These are phyloP conservation scores for Purshia tridentata DNA, from an alignment of 306 rosid species.

Conservation along the genomic window DNA sequence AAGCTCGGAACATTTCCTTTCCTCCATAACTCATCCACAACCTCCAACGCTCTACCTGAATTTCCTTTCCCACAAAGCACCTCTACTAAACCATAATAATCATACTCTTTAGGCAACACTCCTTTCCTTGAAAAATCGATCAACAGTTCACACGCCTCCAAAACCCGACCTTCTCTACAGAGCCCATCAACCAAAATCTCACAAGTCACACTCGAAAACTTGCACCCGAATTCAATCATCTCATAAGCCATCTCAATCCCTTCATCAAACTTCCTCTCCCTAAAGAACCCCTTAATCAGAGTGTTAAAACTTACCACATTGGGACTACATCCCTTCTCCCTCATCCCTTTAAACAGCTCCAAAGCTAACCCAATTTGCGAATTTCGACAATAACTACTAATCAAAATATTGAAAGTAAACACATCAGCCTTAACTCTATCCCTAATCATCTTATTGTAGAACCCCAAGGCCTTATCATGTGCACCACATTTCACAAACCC, in stretches of 20 bases:
- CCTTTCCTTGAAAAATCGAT: slow-evolving; percentile 51
- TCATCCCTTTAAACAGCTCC: slow-evolving; percentile 74
- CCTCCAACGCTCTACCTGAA: slow-evolving; percentile 43
- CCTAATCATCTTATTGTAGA: slow-evolving; percentile 47
- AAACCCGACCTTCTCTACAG: slow-evolving; percentile 47
- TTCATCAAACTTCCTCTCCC: slow-evolving; percentile 57
- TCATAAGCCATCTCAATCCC: slow-evolving; percentile 79
- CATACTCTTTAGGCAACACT: slow-evolving; percentile 63
- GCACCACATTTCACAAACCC: slow-evolving; percentile 69
- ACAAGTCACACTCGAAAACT: slow-evolving; percentile 63
- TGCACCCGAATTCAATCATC: slow-evolving; percentile 64
- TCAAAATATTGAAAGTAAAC: slow-evolving; percentile 78
- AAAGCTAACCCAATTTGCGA: slow-evolving; percentile 53
- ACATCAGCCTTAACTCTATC: slow-evolving; percentile 72
- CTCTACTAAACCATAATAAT: slow-evolving; percentile 60
- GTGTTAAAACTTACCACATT: slow-evolving; percentile 91
- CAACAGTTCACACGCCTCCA: slow-evolving; percentile 50
- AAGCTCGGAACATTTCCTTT: slow-evolving; percentile 57
- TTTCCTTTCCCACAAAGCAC: slow-evolving; percentile 49
- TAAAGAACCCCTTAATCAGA: slow-evolving; percentile 76
- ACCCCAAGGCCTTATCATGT: slow-evolving; percentile 47
- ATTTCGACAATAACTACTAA: slow-evolving; percentile 68
- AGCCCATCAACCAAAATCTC: slow-evolving; percentile 80
- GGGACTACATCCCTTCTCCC: slow-evolving; percentile 68
- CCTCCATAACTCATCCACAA: slow-evolving; percentile 66